phyloP scores from a whole-genome alignment of 78 protist species.

The Chrysochromulina parva region DNA sequence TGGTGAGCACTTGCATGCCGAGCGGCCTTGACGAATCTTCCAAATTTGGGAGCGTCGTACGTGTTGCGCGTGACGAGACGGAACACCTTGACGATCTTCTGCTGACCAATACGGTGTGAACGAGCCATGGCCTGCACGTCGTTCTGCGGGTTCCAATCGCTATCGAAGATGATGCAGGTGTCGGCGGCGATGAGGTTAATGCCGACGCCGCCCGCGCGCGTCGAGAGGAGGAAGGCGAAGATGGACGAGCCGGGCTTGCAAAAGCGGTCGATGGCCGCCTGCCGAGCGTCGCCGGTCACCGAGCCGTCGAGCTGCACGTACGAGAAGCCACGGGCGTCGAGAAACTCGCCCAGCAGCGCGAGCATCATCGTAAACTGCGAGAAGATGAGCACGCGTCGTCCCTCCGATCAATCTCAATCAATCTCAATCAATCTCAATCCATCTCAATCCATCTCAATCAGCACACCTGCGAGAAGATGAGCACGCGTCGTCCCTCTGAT shows the following conservation, averaged over 20 bases:
- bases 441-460: too few species aligned
- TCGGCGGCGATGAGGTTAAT: conserved; percentile 86
- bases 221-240: conserved; percentile 92
- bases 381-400: too few species aligned
- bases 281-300: conserved; percentile 83
- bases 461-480: too few species aligned
- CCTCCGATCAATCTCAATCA: too few species aligned
- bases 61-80: conserved; percentile 53
- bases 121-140: conserved; percentile 69
- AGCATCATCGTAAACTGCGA: conserved; percentile 59
- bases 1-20: too few species aligned
- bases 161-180: conserved; percentile 88
- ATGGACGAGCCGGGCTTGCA: not conserved
- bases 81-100: conserved; percentile 38
- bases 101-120: conserved; percentile 72
- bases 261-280: conserved; percentile 87
- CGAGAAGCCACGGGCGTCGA: conserved; percentile 24
- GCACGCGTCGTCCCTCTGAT: too few species aligned
- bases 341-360: conserved; percentile 88
- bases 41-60: not conserved
- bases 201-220: conserved; percentile 80
- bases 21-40: too few species aligned
- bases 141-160: conserved; percentile 73
- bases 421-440: too few species aligned
- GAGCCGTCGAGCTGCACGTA: conserved; percentile 96